Conservation (phyloP, 2,329 filamentous ascomycete species). For the Colletotrichum agaves region DNA sequence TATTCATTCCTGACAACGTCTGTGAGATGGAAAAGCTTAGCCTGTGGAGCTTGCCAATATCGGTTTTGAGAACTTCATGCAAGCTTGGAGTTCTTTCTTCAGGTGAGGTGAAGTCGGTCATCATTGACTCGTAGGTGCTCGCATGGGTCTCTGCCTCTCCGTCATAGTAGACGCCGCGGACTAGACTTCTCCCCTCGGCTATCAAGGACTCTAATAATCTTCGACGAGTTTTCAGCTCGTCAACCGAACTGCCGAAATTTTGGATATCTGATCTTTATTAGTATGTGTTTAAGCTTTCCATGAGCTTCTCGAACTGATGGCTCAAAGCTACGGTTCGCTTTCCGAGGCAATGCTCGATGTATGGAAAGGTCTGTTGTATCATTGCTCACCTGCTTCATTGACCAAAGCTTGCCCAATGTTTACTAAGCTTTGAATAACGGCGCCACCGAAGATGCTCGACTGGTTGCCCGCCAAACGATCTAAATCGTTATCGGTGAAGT, state of each 20-base stretch:
- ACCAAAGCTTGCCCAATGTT: neutral
- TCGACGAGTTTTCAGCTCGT: neutral
- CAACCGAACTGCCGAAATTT: neutral
- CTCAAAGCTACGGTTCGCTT: no score
- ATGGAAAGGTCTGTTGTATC: no score
- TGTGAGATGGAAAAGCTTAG: neutral
- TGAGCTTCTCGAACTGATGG: no score
- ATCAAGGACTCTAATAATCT: neutral
- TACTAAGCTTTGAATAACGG: neutral
- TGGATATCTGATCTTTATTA: neutral
- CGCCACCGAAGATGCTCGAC: neutral
- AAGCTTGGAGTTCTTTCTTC: neutral
- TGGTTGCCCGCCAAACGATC: neutral
- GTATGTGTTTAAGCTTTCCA: neutral
- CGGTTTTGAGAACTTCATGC: neutral
- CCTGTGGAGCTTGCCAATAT: neutral
- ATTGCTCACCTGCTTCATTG: neutral
- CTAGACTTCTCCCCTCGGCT: neutral
- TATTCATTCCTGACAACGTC: neutral
- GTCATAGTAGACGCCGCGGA: neutral
- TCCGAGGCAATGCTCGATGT: no score
- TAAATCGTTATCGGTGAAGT: neutral
- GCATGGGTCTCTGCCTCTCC: neutral
- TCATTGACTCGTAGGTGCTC: neutral
- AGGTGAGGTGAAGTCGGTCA: neutral